Evolutionary conservation across 345 rosid species (phyloP).

Genomic region (Carallia pectinifolia): DNA sequence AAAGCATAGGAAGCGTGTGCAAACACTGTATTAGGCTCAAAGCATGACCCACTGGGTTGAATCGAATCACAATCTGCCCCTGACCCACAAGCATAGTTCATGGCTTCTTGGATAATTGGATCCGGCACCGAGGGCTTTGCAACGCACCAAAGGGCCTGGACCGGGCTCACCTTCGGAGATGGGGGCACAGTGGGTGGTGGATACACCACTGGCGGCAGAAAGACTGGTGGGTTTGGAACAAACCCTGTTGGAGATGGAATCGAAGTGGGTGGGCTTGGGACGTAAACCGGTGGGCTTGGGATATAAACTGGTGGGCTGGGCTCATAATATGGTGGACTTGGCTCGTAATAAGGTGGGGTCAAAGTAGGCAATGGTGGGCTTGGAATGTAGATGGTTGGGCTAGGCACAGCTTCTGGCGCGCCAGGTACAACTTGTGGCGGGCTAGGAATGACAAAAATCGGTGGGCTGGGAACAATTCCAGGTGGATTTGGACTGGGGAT

Average conservation of each 20-base stretch:
- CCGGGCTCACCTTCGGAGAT: constrained; percentile 37
- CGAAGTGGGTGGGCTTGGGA: constrained; percentile 22
- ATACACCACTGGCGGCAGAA: constrained; percentile 69
- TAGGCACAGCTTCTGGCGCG: constrained; percentile 20
- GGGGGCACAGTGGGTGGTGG: constrained; percentile 83
- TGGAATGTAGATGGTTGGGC: constrained; percentile 7
- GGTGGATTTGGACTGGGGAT: constrained; percentile 14
- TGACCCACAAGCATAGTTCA: constrained; percentile 90
- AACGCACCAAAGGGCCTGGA: constrained; percentile 76
- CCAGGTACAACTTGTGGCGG: constrained; percentile 31
- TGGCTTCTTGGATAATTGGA: constrained; percentile 88
- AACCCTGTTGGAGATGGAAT: constrained; percentile 24
- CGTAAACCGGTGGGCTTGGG: constrained; percentile 15
- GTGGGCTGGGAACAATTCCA: constrained; percentile 12
- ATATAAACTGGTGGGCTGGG: constrained; percentile 15
- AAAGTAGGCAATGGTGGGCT: not conserved
- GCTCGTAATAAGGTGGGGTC: constrained; percentile 22
- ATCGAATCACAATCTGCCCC: constrained; percentile 83
- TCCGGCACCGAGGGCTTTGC: constrained; percentile 95
- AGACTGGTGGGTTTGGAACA: constrained; percentile 45
- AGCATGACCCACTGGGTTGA: constrained; percentile 66
- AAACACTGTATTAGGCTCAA: constrained; percentile 65
- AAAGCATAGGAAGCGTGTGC: constrained; percentile 92
- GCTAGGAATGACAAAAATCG: constrained; percentile 1
- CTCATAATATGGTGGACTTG: constrained; percentile 24